Evolutionary conservation across 2,329 filamentous ascomycete species (phyloP), one percentile per base, ranked within the genome.

Genomic region (Grosmannia clavigera): DNA sequence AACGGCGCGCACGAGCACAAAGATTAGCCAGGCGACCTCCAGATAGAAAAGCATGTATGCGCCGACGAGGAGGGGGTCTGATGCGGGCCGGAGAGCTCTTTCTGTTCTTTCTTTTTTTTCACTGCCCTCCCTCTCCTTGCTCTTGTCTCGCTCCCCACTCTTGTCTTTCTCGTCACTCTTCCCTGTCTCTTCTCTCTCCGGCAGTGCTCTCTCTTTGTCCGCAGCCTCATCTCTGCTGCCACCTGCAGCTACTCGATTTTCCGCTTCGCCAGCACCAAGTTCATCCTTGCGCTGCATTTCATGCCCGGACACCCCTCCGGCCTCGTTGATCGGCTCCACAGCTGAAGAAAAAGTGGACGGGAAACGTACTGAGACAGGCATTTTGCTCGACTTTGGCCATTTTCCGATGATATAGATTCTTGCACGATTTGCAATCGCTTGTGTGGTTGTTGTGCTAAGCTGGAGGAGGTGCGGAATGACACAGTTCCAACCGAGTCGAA

Each of bases 311-410:
- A 35, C 60, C 46, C 52, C 61, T 40, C 52, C 61, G 14, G 55
- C 35, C 59, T 64, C 60, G 54, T 55, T 55, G 55, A 53, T 60
- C 52, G 56, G 38, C n/a, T 60, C 29, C 40, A 61, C 25, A 53
- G 60, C 60, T 9, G 48, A 66, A 58, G 59, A 57, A 22, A 61
- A 55, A 50, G 54, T 56, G 33, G 65, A 67, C 68, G 68, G 64
- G 64, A 72, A n/a, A 81, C 80, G 72, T 81, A 82, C 79, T 83
- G 71, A 83, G 77, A 73, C 81, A 83, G 68, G 80, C 81, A 72
- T 83, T 83, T 60, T 83, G 80, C 65, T 80, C 78, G 68, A 79
- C 77, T 68, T 76, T 77, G 71, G 78, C 74, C 77, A 80, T 81
- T 68, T 67, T 72, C 29, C 43, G 35, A 27, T 43, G 7, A 33